Evolutionary conservation across 305 asterid genomes (phyloP), one percentile per base, ranked within the genome.

Genomic region (Vinca major): DNA sequence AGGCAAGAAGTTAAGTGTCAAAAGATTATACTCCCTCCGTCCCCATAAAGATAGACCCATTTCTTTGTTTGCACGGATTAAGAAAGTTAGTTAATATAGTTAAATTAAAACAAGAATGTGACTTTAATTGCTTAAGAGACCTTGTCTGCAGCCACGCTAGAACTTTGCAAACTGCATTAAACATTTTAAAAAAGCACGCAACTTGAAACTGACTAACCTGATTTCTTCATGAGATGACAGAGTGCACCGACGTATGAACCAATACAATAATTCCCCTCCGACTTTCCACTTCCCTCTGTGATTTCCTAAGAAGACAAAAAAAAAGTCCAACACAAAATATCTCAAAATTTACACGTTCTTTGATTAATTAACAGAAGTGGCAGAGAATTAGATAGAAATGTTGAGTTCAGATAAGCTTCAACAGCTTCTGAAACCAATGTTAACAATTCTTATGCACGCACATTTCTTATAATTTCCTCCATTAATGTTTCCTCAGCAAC

Each of bases 191-290:
- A 8, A 45, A 8, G 9, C 49, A 45, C 17, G 19, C 45, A 33
- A 43, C 19, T 57, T 36, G 39, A 53, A 40, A 39, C 36, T n/a
- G 69, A 71, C 85, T 74, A 73, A 90, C 97, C 96, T 19, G 82
- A 77, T 80, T 80, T 87, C 84, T 83, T 85, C 61, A 90, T 76
- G 54, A 88, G 80, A 81, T 88, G 85, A 72, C 86, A 80, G 16
- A 88, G 79, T 48, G 96, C 93, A 68, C 86, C 83, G 64, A 88
- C 85, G 75, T 83, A 92, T 14, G 96, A 80, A 33, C 76, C 78
- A 45, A 86, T 65, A 68, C 44, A 75, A 68, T 82, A 79, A 68
- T 67, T 75, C 83, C 70, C 73, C 78, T 76, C 88, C 12, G 66
- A 62, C 70, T 40, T 67, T 70, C 76, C 83, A 20, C 67, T 74